phyloP scores from a whole-genome alignment of 2,329 filamentous ascomycete species.

The Gnomoniopsis smithogilvyi region DNA sequence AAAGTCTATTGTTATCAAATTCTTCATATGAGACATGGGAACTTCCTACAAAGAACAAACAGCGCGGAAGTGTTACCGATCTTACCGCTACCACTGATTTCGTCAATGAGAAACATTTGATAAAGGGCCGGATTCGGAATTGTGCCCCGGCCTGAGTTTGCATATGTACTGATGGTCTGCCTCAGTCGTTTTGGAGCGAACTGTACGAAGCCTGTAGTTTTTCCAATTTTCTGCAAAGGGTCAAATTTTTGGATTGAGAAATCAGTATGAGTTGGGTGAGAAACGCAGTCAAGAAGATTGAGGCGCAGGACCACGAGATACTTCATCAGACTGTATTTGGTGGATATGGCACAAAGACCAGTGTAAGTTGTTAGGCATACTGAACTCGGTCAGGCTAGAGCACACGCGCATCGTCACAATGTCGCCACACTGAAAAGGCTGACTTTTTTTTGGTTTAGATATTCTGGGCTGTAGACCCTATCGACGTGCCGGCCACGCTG shows the following conservation, averaged over 20 bases:
- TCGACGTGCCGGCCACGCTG: background rate
- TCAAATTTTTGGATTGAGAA: no score
- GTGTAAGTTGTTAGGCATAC: background rate
- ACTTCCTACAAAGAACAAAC: no score
- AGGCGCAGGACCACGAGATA: background rate
- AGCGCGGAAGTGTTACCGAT: no score
- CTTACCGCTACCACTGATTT: no score
- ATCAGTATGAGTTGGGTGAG: slow-evolving; percentile 10
- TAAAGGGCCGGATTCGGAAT: background rate
- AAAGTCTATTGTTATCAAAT: no score
- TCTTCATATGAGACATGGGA: no score
- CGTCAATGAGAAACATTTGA: no score
- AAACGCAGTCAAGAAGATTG: background rate
- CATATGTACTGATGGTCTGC: background rate
- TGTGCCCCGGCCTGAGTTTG: background rate
- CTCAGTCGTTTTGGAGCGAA: no score
- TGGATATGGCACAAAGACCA: background rate
- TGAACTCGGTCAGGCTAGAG: background rate
- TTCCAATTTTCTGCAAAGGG: no score
- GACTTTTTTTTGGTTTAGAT: slow-evolving; percentile 1
- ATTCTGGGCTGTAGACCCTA: slow-evolving; percentile 6
- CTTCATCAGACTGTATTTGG: slow-evolving; percentile 5
- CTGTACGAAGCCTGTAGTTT: no score
- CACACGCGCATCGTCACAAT: no score
- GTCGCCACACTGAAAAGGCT: no score